Percentiles rank a stretch among this genome's conserved stretches.
Evolutionary conservation across 192 early-diverging fungal species (phyloP).

Genomic region (Chytriomyces hyalinus): DNA sequence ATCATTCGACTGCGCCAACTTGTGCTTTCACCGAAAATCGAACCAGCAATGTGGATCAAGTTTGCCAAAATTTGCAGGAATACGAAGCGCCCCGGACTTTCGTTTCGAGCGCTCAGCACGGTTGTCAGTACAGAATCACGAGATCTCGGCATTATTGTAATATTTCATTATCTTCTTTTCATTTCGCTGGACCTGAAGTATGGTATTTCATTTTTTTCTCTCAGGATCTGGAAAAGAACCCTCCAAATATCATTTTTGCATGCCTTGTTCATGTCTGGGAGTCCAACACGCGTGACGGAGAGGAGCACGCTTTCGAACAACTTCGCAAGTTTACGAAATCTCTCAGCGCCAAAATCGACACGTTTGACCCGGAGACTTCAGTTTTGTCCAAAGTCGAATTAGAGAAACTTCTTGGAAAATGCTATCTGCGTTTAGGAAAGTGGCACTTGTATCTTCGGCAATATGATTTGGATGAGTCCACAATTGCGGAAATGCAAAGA

Average conservation of each 20-base stretch:
- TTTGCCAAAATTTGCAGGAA: conserved; percentile 87
- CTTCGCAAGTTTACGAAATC: conserved; percentile 70
- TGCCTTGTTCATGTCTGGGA: conserved; percentile 82
- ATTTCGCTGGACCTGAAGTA: too few species aligned
- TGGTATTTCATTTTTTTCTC: neutral
- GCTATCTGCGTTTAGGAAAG: conserved; percentile 83
- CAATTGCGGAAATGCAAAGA: conserved; percentile 60
- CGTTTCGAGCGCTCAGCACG: conserved; percentile 70
- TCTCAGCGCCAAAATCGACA: conserved; percentile 52
- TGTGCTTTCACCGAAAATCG: conserved; percentile 79
- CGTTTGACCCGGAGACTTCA: neutral
- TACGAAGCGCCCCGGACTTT: conserved; percentile 74
- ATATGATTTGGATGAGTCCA: conserved; percentile 45
- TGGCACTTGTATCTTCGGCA: conserved; percentile 65
- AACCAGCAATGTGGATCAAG: conserved; percentile 86
- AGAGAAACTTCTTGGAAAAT: conserved; percentile 45
- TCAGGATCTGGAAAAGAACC: conserved; percentile 27
- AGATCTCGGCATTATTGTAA: conserved; percentile 39
- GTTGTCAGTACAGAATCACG: conserved; percentile 62
- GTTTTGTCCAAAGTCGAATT: conserved; percentile 13
- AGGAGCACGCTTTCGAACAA: conserved; percentile 63
- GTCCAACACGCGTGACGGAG: conserved; percentile 49
- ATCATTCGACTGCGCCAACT: conserved; percentile 78
- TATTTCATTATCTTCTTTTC: too few species aligned
- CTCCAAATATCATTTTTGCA: conserved; percentile 76